Evolutionary conservation across 2,329 filamentous ascomycete genomes (phyloP).

Genomic region (Penicillium sp.): DNA sequence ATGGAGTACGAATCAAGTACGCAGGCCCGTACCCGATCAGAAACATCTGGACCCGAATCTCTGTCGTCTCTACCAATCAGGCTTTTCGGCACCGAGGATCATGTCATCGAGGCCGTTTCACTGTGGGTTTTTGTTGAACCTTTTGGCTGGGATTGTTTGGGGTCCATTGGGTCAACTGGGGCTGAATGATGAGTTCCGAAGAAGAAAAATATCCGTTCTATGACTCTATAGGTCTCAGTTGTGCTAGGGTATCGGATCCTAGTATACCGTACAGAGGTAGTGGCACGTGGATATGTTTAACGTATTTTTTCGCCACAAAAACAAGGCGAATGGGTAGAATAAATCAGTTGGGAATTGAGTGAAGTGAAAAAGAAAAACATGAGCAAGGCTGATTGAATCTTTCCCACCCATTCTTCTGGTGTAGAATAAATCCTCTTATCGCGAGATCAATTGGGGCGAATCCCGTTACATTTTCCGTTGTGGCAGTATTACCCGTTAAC

Average conservation of each 20-base stretch:
- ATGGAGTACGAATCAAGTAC: conserved; percentile 1
- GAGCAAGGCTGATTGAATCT: neutral
- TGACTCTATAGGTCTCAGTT: neutral
- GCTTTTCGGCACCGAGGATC: neutral
- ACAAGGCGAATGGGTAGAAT: neutral
- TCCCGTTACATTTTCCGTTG: conserved; percentile 24
- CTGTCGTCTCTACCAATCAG: conserved; percentile 1
- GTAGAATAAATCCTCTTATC: conserved; percentile 4
- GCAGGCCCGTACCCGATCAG: conserved; percentile 1
- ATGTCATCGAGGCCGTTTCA: conserved; percentile 10
- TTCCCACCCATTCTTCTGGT: neutral
- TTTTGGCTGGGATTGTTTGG: neutral
- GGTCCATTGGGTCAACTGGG: neutral
- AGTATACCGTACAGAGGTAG: neutral
- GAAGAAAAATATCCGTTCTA: neutral
- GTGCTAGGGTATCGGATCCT: neutral
- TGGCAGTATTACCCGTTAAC: conserved; percentile 23
- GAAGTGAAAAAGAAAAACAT: neutral
- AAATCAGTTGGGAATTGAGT: neutral
- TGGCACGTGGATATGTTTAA: neutral
- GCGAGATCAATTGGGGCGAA: conserved; percentile 1
- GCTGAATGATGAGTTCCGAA: neutral
- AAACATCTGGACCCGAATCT: conserved; percentile 4
- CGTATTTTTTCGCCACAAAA: neutral
- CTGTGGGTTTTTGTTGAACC: neutral